Percentiles rank a stretch among this genome's conserved stretches.
phyloP scores from a whole-genome alignment of 495 filamentous ascomycete genomes.

The Penicillium roqueforti region DNA sequence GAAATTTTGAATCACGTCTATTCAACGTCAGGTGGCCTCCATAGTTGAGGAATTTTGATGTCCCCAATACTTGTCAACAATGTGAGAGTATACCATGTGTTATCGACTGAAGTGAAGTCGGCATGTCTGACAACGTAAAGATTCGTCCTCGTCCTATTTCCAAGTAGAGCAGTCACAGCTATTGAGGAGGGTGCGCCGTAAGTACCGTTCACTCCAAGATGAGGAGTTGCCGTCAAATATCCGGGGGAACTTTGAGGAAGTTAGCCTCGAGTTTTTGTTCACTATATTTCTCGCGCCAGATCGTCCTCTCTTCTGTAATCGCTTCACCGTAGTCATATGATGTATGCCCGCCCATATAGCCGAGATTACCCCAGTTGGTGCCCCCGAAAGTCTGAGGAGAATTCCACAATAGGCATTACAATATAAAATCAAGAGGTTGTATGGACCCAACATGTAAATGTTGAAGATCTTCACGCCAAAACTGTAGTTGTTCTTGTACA shows the following conservation, averaged over 20 bases:
- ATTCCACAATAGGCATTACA: too few species aligned
- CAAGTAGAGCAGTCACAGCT: constrained; percentile 51
- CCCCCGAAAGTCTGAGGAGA: constrained; percentile 51
- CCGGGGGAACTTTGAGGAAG: constrained; percentile 62
- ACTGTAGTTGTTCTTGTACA: constrained; percentile 71
- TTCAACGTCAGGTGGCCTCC: constrained; percentile 55
- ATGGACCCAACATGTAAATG: constrained; percentile 55
- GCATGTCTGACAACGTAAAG: constrained; percentile 61
- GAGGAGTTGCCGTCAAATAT: constrained; percentile 50
- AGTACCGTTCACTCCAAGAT: constrained; percentile 37
- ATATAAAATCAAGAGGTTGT: constrained; percentile 1
- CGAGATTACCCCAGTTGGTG: constrained; percentile 78
- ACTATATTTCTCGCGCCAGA: constrained; percentile 68
- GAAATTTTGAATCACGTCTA: constrained; percentile 65
- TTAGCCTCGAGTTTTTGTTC: constrained; percentile 66
- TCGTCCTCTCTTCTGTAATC: constrained; percentile 56
- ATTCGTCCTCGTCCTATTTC: constrained; percentile 37
- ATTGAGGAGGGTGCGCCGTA: constrained; percentile 44
- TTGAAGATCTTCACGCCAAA: constrained; percentile 55
- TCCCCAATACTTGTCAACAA: constrained; percentile 53
- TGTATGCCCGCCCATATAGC: constrained; percentile 61
- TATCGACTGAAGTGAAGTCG: constrained; percentile 45
- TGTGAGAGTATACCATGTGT: constrained; percentile 52
- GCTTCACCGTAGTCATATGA: constrained; percentile 62
- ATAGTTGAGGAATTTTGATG: constrained; percentile 55